phyloP scores from a whole-genome alignment of 176 grass and related monocot genomes.

The Carex pumila region DNA sequence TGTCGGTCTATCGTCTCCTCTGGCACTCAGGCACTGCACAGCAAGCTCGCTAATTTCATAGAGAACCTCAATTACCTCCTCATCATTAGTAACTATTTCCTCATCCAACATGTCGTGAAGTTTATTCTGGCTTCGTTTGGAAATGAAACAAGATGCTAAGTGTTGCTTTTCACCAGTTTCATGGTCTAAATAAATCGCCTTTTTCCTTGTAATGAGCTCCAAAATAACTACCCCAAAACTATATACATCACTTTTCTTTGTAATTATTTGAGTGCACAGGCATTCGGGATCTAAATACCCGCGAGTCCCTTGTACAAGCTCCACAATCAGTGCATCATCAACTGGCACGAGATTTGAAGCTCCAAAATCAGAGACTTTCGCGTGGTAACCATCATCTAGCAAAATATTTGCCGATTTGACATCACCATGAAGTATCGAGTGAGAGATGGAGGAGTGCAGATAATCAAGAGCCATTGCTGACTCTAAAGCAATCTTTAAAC shows the following conservation, averaged over 20 bases:
- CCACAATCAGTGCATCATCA: neutral
- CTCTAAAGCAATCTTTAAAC: neutral
- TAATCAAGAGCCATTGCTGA: constrained; percentile 1
- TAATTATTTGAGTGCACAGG: neutral
- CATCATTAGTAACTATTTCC: constrained; percentile 5
- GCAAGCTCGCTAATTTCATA: neutral
- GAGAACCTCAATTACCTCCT: neutral
- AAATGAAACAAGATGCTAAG: neutral
- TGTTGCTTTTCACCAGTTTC: neutral
- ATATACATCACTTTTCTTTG: constrained; percentile 4
- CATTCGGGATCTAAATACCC: constrained; percentile 13
- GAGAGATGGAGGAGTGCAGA: neutral
- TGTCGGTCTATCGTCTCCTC: constrained; percentile 9
- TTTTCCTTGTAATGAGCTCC: constrained; percentile 16
- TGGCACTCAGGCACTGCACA: neutral
- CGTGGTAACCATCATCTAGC: neutral
- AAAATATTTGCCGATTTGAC: constrained; percentile 11
- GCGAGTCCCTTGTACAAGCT: neutral
- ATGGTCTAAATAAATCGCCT: neutral
- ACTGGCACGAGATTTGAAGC: neutral
- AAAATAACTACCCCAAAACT: constrained; percentile 14
- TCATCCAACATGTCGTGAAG: constrained; percentile 17
- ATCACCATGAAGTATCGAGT: constrained; percentile 16
- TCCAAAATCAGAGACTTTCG: constrained; percentile 4
- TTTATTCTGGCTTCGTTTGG: neutral